These are phyloP conservation scores for Dipodascus albidus DNA, from an alignment of 805 yeast species.

Conservation along the genomic window DNA sequence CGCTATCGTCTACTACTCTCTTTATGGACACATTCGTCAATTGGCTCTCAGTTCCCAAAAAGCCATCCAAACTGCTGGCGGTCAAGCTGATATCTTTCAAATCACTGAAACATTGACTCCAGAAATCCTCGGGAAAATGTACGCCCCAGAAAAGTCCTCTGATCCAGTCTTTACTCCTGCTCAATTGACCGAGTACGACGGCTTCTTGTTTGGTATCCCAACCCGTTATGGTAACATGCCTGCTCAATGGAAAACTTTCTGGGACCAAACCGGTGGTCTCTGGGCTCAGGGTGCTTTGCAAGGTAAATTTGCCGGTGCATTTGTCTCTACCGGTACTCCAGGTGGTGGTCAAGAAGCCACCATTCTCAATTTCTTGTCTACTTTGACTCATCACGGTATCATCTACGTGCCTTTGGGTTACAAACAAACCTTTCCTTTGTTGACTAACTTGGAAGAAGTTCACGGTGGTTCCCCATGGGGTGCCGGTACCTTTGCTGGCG, in stretches of 20 bases:
- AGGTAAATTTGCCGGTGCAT: constrained; percentile 66
- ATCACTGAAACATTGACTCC: constrained; percentile 64
- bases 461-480: constrained; percentile 90
- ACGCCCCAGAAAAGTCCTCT: constrained; percentile 41
- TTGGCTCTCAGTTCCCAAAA: constrained; percentile 57
- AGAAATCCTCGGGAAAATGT: constrained; percentile 44
- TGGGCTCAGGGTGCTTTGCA: constrained; percentile 58
- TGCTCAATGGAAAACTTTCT: constrained; percentile 59
- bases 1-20: constrained; percentile 66
- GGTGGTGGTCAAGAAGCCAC: constrained; percentile 74
- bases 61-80: constrained; percentile 60
- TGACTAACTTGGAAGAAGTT: constrained; percentile 49
- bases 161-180: constrained; percentile 49
- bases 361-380: constrained; percentile 40
- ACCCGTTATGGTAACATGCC: constrained; percentile 65
- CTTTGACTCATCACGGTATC: constrained; percentile 62
- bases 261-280: constrained; percentile 61
- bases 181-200: constrained; percentile 50
- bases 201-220: constrained; percentile 63
- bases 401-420: constrained; percentile 66
- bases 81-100: constrained; percentile 57
- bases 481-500: constrained; percentile 68
- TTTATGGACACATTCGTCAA: constrained; percentile 62
- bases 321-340: constrained; percentile 54
- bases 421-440: constrained; percentile 40